These are phyloP conservation scores for Lentinula raphanica DNA, from an alignment of 768 basidiomycete genomes.

Conservation along the genomic window DNA sequence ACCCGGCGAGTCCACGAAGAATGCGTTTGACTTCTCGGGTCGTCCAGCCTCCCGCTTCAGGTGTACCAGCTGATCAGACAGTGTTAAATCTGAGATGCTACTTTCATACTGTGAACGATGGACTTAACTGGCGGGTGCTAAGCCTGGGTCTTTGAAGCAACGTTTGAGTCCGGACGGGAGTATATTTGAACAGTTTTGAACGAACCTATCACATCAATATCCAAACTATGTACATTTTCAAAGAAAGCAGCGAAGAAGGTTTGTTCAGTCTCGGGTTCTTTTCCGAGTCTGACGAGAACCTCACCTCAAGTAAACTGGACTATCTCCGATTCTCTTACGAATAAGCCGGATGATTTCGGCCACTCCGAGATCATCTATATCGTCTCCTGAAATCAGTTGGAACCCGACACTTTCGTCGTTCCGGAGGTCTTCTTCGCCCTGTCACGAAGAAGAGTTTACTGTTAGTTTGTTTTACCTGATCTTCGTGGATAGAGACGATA, in stretches of 20 bases:
- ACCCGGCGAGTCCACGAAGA: constrained; percentile 69
- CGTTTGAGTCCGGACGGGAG: too few species aligned
- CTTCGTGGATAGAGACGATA: too few species aligned
- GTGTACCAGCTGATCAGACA: constrained; percentile 59
- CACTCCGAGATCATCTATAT: constrained; percentile 78
- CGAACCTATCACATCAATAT: constrained; percentile 78
- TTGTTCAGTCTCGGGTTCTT: too few species aligned
- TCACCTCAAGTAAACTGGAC: constrained; percentile 73
- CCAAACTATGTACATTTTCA: constrained; percentile 17
- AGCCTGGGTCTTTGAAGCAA: constrained; percentile 55
- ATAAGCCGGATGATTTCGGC: constrained; percentile 67
- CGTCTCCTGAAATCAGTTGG: constrained; percentile 71
- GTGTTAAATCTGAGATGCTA: background rate
- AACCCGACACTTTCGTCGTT: constrained; percentile 75
- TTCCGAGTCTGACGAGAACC: too few species aligned
- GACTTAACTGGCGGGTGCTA: constrained; percentile 72
- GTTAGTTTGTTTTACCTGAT: too few species aligned
- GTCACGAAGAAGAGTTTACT: constrained; percentile 20
- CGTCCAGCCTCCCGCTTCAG: constrained; percentile 83
- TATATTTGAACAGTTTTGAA: too few species aligned
- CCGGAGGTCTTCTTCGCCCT: constrained; percentile 60
- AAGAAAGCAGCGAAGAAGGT: too few species aligned
- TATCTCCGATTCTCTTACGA: constrained; percentile 62
- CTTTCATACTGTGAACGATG: background rate
- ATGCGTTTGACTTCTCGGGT: constrained; percentile 78